Evolutionary conservation across 2,329 filamentous ascomycete species (phyloP), one percentile per base, ranked within the genome.

Genomic region (Stagonosporopsis cucurbitacearum): DNA sequence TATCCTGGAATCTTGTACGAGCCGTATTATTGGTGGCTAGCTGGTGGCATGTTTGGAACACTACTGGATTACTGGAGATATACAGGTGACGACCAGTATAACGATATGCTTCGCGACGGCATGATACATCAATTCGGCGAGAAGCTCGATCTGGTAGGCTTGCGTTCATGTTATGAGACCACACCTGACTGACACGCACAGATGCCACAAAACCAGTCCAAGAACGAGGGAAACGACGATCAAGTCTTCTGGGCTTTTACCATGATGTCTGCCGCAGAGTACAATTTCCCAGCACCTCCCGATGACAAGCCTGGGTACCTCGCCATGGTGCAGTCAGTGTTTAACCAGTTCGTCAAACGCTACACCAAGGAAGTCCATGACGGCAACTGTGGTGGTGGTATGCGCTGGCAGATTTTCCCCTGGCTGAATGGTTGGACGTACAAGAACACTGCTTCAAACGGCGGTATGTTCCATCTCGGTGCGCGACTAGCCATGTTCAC

Each of bases 61-160:
- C 78, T 95, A 59, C 81, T 96, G 49, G 90, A 95, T 67, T 95
- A 95, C 73, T 96, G 90, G 90, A 90, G 88, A 70, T 91, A 91
- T 71, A 94, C 90, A 0, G 87, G 87, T 19, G 90, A 94, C 69
- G 77, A 81, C 4, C 81, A 82, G 30, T 95, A 90, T 77, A 92
- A 92, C 70, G 78, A 86, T 15, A 77, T 90, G 37, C 84, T 86
- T 15, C 82, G 81, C 32, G 81, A 90, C 60, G 72, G 70, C 20
- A 44, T 74, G 37, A 63, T 70, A 19, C 64, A 67, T 54, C 71
- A 75, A 42, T 67, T 73, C 37, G 72, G 71, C 42, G 65, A 67
- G 22, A 53, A 69, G n/a, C 48, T 53, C 17, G 64, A 72, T 49
- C 53, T 72, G 58, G 70, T 71, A 64, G 9, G 59, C 55, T 33